Evolutionary conservation across 768 basidiomycete species (phyloP).

Genomic region (Naematelia encephala): DNA sequence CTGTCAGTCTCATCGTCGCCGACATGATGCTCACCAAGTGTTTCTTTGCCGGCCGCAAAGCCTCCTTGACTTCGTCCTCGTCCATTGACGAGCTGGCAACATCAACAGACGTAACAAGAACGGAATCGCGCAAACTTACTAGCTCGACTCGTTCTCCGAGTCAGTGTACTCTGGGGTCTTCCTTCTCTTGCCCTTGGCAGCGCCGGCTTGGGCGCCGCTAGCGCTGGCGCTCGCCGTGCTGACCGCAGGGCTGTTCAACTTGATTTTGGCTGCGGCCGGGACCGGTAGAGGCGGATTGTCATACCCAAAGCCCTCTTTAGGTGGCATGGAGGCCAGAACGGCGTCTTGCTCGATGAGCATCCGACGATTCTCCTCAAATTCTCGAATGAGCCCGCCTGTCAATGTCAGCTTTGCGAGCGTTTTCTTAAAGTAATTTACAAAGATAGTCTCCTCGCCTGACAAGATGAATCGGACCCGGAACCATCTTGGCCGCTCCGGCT

Average conservation of each 20-base stretch:
- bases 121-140: slow-evolving; percentile 64
- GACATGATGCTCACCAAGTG: slow-evolving; percentile 64
- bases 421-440: slow-evolving; percentile 15
- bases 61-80: slow-evolving; percentile 85
- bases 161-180: slow-evolving; percentile 97
- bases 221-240: slow-evolving; percentile 61
- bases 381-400: slow-evolving; percentile 42
- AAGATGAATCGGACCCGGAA: slow-evolving; percentile 96
- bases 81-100: slow-evolving; percentile 89
- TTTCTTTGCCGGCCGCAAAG: slow-evolving; percentile 92
- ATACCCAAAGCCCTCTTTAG: slow-evolving; percentile 39
- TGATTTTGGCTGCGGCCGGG: slow-evolving; percentile 7
- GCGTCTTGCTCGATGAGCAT: slow-evolving; percentile 44
- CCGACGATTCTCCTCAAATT: slow-evolving; percentile 47
- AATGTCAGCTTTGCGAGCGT: slow-evolving; percentile 5
- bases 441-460: slow-evolving; percentile 96
- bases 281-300: slow-evolving; percentile 25
- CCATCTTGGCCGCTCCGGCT: slow-evolving; percentile 50
- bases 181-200: slow-evolving; percentile 77
- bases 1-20: not conserved
- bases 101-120: not conserved
- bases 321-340: slow-evolving; percentile 34
- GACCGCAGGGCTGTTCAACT: slow-evolving; percentile 19
- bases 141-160: slow-evolving; percentile 84
- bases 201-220: slow-evolving; percentile 54